These are phyloP conservation scores for Ambrosia trifida DNA, from an alignment of 129 eudicot genomes.

Conservation along the genomic window DNA sequence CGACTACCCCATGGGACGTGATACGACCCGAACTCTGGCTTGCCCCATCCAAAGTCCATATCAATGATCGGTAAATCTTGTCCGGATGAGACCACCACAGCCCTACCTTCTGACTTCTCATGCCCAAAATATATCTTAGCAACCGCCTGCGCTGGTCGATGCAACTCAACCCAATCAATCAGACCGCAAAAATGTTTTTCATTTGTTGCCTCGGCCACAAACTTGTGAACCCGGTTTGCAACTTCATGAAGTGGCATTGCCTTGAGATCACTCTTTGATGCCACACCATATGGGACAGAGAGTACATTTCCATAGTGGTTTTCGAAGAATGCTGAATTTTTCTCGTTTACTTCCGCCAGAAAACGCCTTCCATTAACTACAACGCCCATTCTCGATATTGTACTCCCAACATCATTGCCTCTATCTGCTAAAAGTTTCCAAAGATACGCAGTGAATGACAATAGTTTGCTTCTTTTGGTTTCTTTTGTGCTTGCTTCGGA, in stretches of 20 bases:
- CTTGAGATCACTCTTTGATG: neutral
- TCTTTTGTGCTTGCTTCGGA: neutral
- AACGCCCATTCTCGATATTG: constrained; percentile 38
- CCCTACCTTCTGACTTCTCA: constrained; percentile 2
- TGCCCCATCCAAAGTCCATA: neutral
- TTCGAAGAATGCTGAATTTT: neutral
- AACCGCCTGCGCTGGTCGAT: constrained; percentile 36
- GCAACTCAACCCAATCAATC: constrained; percentile 46
- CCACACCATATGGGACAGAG: neutral
- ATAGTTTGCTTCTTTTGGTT: neutral
- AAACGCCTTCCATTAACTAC: constrained; percentile 44
- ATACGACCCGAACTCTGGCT: neutral
- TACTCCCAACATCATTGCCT: neutral
- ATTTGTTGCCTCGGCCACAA: constrained; percentile 17
- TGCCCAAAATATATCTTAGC: constrained; percentile 33
- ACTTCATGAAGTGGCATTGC: constrained; percentile 18
- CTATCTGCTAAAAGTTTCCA: constrained; percentile 38
- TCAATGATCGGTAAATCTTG: neutral
- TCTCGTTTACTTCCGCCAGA: neutral
- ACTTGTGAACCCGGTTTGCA: constrained; percentile 33
- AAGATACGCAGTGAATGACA: constrained; percentile 38
- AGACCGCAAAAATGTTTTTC: constrained; percentile 43
- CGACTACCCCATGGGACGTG: neutral
- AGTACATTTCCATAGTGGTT: neutral
- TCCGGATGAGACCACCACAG: constrained; percentile 64